Percentiles rank a stretch among this genome's conserved stretches.
These are phyloP conservation scores for Solanum chiquidenum DNA, from an alignment of 257 asterid species.

Conservation along the genomic window DNA sequence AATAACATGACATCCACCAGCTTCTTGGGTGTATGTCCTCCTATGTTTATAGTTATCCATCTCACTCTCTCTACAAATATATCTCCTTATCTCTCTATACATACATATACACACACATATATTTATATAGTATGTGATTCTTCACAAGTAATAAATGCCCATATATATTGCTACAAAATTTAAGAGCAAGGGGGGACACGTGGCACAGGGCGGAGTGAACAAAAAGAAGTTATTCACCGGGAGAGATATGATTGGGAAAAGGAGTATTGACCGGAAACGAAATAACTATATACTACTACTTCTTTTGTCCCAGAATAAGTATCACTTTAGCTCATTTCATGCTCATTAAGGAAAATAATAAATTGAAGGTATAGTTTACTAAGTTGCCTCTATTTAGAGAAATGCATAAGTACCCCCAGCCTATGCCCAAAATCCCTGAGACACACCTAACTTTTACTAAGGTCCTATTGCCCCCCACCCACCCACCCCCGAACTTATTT, in stretches of 20 bases:
- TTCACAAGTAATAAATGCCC: conserved; percentile 4
- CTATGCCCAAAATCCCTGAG: too few relatives aligned
- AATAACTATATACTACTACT: background rate
- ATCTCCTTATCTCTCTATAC: background rate
- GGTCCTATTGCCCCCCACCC: too few relatives aligned
- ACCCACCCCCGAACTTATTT: too few relatives aligned
- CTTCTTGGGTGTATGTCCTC: background rate
- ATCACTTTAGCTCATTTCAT: background rate
- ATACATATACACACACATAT: too few relatives aligned
- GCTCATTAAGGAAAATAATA: too few relatives aligned
- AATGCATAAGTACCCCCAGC: too few relatives aligned
- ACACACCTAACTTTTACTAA: too few relatives aligned
- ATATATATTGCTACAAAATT: conserved; percentile 15
- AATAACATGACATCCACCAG: background rate
- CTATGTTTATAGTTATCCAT: background rate
- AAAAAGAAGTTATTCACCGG: conserved; percentile 46
- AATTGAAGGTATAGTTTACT: background rate
- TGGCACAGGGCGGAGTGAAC: conserved; percentile 49
- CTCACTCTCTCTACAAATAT: background rate
- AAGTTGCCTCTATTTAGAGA: background rate
- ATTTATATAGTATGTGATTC: background rate
- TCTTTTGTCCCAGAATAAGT: too few relatives aligned
- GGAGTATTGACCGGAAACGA: background rate
- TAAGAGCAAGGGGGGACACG: conserved; percentile 15
- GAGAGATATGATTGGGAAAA: conserved; percentile 27